Percentiles rank a stretch among this genome's conserved stretches.
phyloP scores from a whole-genome alignment of 306 rosid genomes.

The Dryas octopetala region DNA sequence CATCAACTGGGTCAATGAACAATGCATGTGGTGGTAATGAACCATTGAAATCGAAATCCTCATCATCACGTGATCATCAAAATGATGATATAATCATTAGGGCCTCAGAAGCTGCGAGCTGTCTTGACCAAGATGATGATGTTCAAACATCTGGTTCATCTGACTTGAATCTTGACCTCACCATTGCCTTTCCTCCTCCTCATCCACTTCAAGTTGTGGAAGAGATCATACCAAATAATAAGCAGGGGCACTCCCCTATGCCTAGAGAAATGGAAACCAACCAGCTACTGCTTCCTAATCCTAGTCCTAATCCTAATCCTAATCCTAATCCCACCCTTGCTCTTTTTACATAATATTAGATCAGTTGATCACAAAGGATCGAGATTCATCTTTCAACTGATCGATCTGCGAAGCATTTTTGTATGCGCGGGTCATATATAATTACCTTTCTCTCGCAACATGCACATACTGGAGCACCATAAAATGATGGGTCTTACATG shows the following conservation, averaged over 20 bases:
- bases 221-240: conserved; percentile 20
- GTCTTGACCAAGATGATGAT: conserved; percentile 19
- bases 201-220: conserved; percentile 8
- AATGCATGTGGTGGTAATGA: conserved; percentile 2
- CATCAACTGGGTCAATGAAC: conserved; percentile 33
- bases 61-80: background rate
- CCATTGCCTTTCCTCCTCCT: conserved; percentile 52
- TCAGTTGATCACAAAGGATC: background rate
- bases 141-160: conserved; percentile 21
- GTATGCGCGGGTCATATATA: too few relatives aligned
- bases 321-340: conserved; percentile 30
- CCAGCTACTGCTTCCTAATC: background rate
- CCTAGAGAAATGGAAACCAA: conserved; percentile 21
- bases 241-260: background rate
- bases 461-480: too few relatives aligned
- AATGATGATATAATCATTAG: background rate
- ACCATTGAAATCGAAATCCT: background rate
- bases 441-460: too few relatives aligned
- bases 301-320: conserved; percentile 5
- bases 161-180: conserved; percentile 52
- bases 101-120: conserved; percentile 22
- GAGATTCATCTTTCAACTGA: too few relatives aligned
- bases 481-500: too few relatives aligned
- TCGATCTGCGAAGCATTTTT: too few relatives aligned
- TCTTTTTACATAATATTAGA: conserved; percentile 28